Base-by-base conservation (phyloP, 345 rosid species). In the Zanthoxylum bungeanum region DNA sequence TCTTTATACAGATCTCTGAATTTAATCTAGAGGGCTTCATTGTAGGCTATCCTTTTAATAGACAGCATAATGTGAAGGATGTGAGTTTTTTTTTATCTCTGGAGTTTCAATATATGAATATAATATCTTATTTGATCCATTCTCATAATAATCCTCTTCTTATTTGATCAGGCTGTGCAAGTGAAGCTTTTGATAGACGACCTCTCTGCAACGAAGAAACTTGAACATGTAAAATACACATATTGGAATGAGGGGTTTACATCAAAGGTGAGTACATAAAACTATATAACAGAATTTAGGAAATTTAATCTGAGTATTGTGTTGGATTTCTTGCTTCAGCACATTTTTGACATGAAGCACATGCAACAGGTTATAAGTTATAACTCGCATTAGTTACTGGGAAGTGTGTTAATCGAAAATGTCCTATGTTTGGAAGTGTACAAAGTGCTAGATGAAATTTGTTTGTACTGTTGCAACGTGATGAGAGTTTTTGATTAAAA, bases 221-320 rank as follows among this genome's bases (percentile, higher is more conserved):
- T 92, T 33, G 76, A 85, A 63, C 84, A 83, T 61, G 58, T 94
- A 34, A 78, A 84, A 51, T 94, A 85, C 73, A 85, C 89, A 0
- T 90, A 80, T 77, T 92, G 97, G 97, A 83, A 92, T 28, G 98
- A 94, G 75, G 60, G 78, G 24, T 86, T 82, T 78, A 87, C 98
- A 44, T 83, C 88, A 65, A 84, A 88, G 97, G 98, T 90, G 66
- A n/a, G 77, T 60, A 51, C 64, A 68, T 51, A 34, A 34, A 17
- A 33, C 24, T 58, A 46, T 33, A 51, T 33, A 16, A 11, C 28
- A 64, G 55, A 69, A 19, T 9, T 46, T 0, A 1, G 52, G 39
- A 73, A 36, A 53, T 60, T 36, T 25, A 40, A 34, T 36, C 22
- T 27, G 28, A 8, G 31, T 11, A 5, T 33, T 34, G 7, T 58